Base-by-base conservation (phyloP, 2,329 filamentous ascomycete species). In the Alternaria gansuensis region DNA sequence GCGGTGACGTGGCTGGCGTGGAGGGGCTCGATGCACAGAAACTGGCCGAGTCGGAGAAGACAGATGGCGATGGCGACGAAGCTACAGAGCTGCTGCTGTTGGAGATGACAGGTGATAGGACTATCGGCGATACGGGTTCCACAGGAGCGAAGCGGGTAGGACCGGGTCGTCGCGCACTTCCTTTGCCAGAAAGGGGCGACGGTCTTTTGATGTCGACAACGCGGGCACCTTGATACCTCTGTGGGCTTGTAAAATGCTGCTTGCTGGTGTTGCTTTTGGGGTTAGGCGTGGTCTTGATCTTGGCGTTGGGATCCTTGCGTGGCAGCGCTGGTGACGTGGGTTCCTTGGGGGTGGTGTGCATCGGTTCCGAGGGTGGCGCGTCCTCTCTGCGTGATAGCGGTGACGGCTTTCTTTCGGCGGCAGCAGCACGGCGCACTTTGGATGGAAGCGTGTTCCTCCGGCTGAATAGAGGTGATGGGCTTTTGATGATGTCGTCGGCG, bases 371-470 rank as follows among this genome's bases (percentile, higher is more conserved):
- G 28, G 64, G 64, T 26, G 60, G 51, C n/a, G 62, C 57, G 43
- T 48, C 66, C 28, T 60, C 57, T 51, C 59, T 67, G 60, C 65
- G 69, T 59, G 71, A 75, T 4, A 75, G 62, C 8, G 73, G 72
- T 40, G 57, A 59, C 14, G 62, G 62, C 54, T 54, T 56, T 51
- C 51, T 49, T 44, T 56, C 57, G 39, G 68, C 54, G 43, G 71
- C 60, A 29, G 65, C 59, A 55, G 68, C 67, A 43, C 64, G 65
- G 28, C 69, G 57, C 4, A 64, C 41, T 29, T 60, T 60, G 17
- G 68, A 62, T 14, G 64, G 66, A 10, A 61, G 48, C 9, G 60
- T 57, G 33, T 45, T 66, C 17, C 51, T 29, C 26, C 51, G 29
- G 24, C 51, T 36, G 13, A 54, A 54, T 4, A 54, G 24, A 21